Base-by-base conservation (phyloP, 768 basidiomycete genomes). In the Cystofilobasidium bisporidii region DNA sequence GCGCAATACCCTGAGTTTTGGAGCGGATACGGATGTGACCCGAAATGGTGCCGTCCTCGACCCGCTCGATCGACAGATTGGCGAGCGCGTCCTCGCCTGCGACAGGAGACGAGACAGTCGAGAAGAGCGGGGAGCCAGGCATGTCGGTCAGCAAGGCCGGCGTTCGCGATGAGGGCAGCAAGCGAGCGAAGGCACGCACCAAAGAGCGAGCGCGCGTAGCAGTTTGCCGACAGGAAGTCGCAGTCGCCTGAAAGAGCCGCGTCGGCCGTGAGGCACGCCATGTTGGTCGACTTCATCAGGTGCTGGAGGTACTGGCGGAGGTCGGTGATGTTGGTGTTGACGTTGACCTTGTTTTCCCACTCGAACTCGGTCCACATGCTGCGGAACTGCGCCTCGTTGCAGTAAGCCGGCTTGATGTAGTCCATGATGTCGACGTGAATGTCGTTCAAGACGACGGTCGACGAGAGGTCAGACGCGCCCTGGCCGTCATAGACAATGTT, bases 311-410 rank as follows among this genome's bases (percentile, higher is more conserved):
- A 96, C 70, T 87, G 85, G 50, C 89, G 88, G 26, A 91, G 87
- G 71, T 91, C 86, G 87, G 86, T 83, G 77, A 93, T 84, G 28
- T 84, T 78, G 56, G 86, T 88, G 71, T 86, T 86, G 64, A 97
- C 89, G 74, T 97, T 97, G 64, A 98, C 94, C 73, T 93, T 84
- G 79, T 99, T 99, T 82, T 99, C 94, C 94, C 94, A 99, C 77
- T 99, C 94, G 74, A 99, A 99, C 77, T 98, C 96, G 32, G 93
- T 99, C 94, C 94, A 96, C 91, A 94, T 94, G 77, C 85, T 89
- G 38, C 94, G 85, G 85, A 94, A 94, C 88, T 93, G 73, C 26
- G 89, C 86, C 77, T 99, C 94, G 48, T 86, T 94, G 77, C 93
- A 96, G 74, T 89, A 88, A 11, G 91, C 91, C 8, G 94, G 91